Conservation (phyloP, 2,329 filamentous ascomycete species). For the Lizonia empirigonia region DNA sequence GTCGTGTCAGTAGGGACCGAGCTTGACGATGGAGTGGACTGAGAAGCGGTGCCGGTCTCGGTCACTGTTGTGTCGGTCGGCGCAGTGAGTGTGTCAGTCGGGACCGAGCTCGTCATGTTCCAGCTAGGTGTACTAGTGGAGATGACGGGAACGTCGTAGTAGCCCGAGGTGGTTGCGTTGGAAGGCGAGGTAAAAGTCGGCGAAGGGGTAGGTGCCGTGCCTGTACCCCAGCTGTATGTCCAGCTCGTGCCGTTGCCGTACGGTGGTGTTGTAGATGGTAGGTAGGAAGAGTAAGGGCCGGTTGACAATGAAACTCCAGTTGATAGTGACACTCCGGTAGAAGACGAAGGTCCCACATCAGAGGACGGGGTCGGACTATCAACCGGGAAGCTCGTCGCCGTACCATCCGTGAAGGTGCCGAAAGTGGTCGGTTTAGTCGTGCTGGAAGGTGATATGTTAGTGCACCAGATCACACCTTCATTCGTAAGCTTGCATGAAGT, state of each 20-base stretch:
- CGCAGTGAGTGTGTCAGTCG: constrained; percentile 4
- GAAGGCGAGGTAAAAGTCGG: background rate
- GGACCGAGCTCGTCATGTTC: constrained; percentile 2
- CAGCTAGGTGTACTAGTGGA: background rate
- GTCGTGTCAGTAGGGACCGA: background rate
- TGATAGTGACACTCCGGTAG: background rate
- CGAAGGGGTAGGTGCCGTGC: background rate
- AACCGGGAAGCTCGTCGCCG: constrained; percentile 25
- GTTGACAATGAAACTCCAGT: constrained; percentile 7
- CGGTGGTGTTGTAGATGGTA: constrained; percentile 8
- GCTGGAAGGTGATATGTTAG: constrained; percentile 12
- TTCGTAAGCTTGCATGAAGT: background rate
- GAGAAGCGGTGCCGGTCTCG: background rate
- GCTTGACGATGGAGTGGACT: background rate
- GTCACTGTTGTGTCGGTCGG: constrained; percentile 1
- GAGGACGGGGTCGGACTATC: constrained; percentile 17
- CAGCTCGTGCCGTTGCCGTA: constrained; percentile 7
- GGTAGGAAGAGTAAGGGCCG: background rate
- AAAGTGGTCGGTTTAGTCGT: constrained; percentile 2
- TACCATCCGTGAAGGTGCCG: constrained; percentile 25
- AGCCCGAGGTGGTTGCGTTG: constrained; percentile 4
- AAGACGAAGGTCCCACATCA: background rate
- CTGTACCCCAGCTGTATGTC: background rate
- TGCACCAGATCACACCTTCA: constrained; percentile 2
- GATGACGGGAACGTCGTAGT: constrained; percentile 2